Conservation (phyloP, 148 eudicot genomes). For the Agrostemma githago region DNA sequence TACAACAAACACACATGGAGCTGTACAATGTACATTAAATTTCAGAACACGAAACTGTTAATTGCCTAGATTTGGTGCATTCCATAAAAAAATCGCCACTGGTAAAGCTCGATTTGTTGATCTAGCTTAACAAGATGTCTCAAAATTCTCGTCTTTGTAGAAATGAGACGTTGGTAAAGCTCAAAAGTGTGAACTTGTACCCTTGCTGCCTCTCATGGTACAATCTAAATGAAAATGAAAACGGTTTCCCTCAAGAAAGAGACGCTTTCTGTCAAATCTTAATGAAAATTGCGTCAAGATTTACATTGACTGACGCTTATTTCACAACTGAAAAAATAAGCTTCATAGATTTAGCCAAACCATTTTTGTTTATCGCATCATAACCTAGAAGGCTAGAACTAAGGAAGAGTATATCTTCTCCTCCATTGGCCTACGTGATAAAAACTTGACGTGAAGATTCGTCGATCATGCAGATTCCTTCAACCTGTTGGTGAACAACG, state of each 20-base stretch:
- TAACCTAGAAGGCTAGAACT: too few relatives aligned
- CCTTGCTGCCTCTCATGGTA: background rate
- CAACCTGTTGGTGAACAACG: conserved; percentile 95
- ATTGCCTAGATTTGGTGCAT: too few relatives aligned
- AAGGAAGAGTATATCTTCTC: too few relatives aligned
- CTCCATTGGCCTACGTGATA: background rate
- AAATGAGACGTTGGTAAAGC: background rate
- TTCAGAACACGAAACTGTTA: too few relatives aligned
- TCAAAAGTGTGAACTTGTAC: background rate
- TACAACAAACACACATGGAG: too few relatives aligned
- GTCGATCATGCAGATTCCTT: conserved; percentile 66
- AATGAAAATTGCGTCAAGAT: background rate
- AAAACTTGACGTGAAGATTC: background rate
- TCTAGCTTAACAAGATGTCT: too few relatives aligned
- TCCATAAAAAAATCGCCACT: too few relatives aligned
- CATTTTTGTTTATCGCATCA: background rate
- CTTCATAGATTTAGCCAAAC: background rate
- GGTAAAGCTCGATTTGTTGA: too few relatives aligned
- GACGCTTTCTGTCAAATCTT: background rate
- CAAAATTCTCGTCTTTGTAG: too few relatives aligned
- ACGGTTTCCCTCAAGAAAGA: background rate
- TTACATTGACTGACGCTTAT: background rate
- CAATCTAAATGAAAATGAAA: background rate
- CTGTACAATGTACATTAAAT: too few relatives aligned
- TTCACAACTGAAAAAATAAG: too few relatives aligned